Evolutionary conservation across 371 early-diverging fungal species (phyloP), one percentile per base, ranked within the genome.

Genomic region (Lichtheimia hyalospora): DNA sequence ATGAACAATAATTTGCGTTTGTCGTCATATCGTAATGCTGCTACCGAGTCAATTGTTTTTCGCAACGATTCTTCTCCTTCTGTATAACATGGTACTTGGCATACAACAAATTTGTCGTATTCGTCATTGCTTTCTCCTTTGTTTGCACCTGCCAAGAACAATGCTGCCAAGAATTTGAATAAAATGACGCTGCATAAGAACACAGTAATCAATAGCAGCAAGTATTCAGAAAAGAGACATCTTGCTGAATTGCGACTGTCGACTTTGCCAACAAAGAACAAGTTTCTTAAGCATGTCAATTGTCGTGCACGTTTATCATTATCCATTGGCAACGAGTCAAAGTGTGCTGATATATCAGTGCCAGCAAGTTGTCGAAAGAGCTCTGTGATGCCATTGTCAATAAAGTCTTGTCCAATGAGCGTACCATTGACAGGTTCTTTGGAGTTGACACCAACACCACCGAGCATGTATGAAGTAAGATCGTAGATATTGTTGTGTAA

Each of bases 51-150:
- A 42, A 99, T 86, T 1, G 99, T 99, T 55, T 87, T 84, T 56
- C 89, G 83, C 27, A 99, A 82, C 7, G 97, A 97, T 23, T 96
- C 96, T 63, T 93, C 93, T 40, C 92, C 96, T 75, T 99, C 99
- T 5, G 99, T 97, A 76, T 99, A 99, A 79, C 99, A 99, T 3
- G 99, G 98, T 4, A 89, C 85, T 53, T 89, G 87, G 49, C 89
- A 88, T 43, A 99, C 89, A 51, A 94, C 92, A 65, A 99, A 99
- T 59, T 93, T 90, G 72, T 94, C 92, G 62, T 91, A 88, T 18
- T 95, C 94, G 25, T 85, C 82, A 20, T 92, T 89, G 72, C 92
- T 91, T 62, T 91, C 86, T 15, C 93, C 94, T 24, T 84, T 81
- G 16, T 16, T 24, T 13, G 34, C 25, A 10, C 27, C 34, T 3